Evolutionary conservation across 75 land plant species (phyloP).

Genomic region (Sequoia sempervirens): DNA sequence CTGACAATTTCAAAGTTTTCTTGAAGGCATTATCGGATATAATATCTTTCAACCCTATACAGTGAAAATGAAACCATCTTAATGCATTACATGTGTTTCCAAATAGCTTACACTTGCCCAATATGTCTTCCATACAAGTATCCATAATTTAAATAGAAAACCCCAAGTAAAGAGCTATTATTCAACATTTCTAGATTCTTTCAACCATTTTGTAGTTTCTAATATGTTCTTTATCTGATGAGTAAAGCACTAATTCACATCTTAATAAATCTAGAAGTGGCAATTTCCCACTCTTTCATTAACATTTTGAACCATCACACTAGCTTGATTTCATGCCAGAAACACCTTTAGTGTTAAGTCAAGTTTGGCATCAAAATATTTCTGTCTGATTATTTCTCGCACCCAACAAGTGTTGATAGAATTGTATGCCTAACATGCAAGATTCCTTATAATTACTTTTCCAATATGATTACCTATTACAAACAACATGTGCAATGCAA

Average conservation of each 20-base stretch:
- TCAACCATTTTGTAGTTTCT: background rate
- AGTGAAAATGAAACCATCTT: background rate
- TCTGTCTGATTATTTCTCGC: background rate
- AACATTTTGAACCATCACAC: background rate
- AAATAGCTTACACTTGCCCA: background rate
- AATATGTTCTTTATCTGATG: background rate
- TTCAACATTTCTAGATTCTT: background rate
- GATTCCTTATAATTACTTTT: conserved; percentile 1
- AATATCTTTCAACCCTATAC: too few relatives aligned
- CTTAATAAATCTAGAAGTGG: background rate
- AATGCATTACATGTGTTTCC: background rate
- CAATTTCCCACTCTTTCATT: background rate
- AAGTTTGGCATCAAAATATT: background rate
- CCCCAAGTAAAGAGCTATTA: background rate
- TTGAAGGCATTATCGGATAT: too few relatives aligned
- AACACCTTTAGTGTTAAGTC: background rate
- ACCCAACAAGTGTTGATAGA: background rate
- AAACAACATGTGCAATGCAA: background rate
- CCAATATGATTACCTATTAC: background rate
- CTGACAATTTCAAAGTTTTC: too few relatives aligned
- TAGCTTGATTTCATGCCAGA: background rate
- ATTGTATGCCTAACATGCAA: background rate
- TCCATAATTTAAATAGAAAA: background rate
- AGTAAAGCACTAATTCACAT: background rate
- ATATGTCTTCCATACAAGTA: background rate